Evolutionary conservation across 2,329 filamentous ascomycete species (phyloP).

Genomic region (Phyllosticta citrichinensis): DNA sequence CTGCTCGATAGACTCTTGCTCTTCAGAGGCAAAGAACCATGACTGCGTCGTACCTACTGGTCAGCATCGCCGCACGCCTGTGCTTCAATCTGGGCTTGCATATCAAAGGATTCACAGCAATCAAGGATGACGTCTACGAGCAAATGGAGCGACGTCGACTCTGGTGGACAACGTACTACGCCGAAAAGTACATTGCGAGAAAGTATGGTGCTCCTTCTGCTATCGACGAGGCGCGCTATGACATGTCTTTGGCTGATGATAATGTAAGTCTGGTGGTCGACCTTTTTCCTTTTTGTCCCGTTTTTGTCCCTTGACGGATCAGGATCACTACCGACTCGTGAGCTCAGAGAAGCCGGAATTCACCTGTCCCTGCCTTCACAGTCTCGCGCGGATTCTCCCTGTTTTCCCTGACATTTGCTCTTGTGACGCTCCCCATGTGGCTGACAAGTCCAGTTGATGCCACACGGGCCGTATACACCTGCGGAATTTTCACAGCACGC

Average conservation of each 20-base stretch:
- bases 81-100: neutral
- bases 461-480: neutral
- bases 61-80: neutral
- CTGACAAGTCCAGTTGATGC: neutral
- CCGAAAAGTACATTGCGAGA: neutral
- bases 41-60: neutral
- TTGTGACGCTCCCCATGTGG: no score
- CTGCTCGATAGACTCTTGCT: neutral
- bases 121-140: neutral
- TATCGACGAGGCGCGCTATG: neutral
- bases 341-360: no score
- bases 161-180: neutral
- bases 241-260: neutral
- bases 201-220: neutral
- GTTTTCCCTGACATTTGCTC: no score
- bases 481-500: neutral
- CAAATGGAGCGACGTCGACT: neutral
- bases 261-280: neutral
- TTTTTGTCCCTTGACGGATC: no score
- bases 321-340: no score
- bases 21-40: neutral
- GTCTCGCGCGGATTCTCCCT: no score
- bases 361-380: no score
- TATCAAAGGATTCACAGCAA: neutral
- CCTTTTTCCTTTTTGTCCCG: no score